phyloP scores from a whole-genome alignment of 1,284 basidiomycete species.

The Serendipita sp. region DNA sequence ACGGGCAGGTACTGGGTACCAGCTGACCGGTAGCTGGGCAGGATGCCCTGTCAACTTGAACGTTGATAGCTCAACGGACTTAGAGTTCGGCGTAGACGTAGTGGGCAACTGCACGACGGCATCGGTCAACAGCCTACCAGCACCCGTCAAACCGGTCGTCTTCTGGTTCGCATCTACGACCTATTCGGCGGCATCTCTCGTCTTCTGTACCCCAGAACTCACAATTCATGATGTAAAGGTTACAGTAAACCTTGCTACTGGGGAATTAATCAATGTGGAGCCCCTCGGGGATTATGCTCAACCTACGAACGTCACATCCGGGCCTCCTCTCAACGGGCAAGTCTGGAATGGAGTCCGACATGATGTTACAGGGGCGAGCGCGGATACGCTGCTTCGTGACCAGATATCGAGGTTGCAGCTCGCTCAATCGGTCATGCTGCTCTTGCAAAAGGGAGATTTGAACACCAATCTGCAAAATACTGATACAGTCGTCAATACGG shows the following conservation, averaged over 20 bases:
- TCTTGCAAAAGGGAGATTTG: slow-evolving; percentile 13
- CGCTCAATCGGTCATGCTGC: background rate
- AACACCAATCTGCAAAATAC: slow-evolving; percentile 17
- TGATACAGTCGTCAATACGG: slow-evolving; percentile 1
- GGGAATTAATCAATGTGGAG: background rate
- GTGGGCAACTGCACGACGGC: background rate
- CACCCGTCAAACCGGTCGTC: background rate
- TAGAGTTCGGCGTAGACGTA: background rate
- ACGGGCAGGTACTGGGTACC: background rate
- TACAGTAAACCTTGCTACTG: background rate
- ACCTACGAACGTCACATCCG: background rate
- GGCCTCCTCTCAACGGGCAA: background rate
- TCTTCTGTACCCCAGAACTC: background rate
- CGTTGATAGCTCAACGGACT: background rate
- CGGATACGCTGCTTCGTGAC: background rate
- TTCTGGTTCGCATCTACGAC: background rate
- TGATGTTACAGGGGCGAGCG: background rate
- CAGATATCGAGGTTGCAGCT: background rate
- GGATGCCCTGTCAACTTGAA: background rate
- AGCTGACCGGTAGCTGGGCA: background rate
- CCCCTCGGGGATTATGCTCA: background rate
- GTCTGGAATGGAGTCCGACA: background rate
- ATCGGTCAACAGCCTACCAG: background rate
- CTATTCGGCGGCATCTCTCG: background rate
- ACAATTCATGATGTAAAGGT: background rate